Base-by-base conservation (phyloP, 2,329 filamentous ascomycete genomes). In the Fusarium sp. region DNA sequence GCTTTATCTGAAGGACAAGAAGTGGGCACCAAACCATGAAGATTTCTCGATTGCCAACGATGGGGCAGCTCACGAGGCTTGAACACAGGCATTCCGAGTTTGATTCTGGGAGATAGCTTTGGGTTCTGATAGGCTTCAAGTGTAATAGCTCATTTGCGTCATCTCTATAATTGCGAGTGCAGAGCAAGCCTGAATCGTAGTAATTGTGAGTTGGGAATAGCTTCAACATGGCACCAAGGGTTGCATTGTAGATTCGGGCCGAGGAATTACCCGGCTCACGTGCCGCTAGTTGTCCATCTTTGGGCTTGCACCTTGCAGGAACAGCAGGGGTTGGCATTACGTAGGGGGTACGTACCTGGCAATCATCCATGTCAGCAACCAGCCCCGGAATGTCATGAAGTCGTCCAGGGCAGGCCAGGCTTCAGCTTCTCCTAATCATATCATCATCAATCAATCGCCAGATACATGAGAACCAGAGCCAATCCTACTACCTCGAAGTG, bases 301-400 rank as follows among this genome's bases (percentile, higher is more conserved):
- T 73, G 69, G 65, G 52, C 40, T 27, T 29, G 47, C 47, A 29
- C 25, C 47, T 52, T 22, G 25, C 60, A 45, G 33, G 52, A 60
- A 68, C 68, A 58, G 27, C 47, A 52, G 47, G 47, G 47, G 47
- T 11, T 29, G 16, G 45, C 52, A 73, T 73, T 77, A 75, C 73
- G 75, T 66, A 69, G 57, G 29, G 36, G 65, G 71, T 77, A 78
- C 74, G 76, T 78, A 77, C 75, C 66, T 50, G 61, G 36, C 54
- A 33, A 36, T 20, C 33, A 47, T 36, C 11, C 60, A 54, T 69
- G 77, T 78, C 75, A 78, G 66, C 75, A 69, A 68, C 74, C 61
- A 56, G 61, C 65, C 68, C 63, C 18, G 56, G 66, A 52, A 76
- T 78, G 73, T 77, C 76, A 76, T 78, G 74, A 77, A 78, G 63